Conservation (phyloP, 129 eudicot genomes). For the Helichrysum umbraculigerum region DNA sequence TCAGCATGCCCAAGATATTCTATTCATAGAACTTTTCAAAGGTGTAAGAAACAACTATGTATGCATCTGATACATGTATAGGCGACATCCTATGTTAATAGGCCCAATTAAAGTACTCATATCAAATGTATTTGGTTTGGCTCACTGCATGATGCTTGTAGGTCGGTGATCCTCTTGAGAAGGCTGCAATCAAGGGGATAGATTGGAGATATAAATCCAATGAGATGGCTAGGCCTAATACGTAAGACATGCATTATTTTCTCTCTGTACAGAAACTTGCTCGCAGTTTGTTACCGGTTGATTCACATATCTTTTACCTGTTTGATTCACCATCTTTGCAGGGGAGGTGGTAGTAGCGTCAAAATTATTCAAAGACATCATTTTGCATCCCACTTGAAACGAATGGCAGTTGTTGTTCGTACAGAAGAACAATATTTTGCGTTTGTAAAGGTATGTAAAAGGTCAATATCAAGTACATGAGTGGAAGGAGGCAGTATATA, state of each 20-base stretch:
- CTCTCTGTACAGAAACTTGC: neutral
- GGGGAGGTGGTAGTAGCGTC: constrained; percentile 74
- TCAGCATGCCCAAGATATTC: too few relatives aligned
- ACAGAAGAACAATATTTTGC: constrained; percentile 76
- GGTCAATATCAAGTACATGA: neutral
- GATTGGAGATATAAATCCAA: constrained; percentile 93
- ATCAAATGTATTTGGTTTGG: neutral
- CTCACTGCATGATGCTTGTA: constrained; percentile 32
- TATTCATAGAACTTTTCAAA: too few relatives aligned
- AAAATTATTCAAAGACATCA: constrained; percentile 95
- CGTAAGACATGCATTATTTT: constrained; percentile 43
- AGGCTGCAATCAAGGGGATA: constrained; percentile 96
- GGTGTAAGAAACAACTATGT: too few relatives aligned
- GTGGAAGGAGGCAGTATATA: neutral
- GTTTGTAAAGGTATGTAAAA: constrained; percentile 75
- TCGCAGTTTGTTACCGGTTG: neutral
- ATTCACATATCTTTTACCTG: too few relatives aligned
- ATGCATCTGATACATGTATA: too few relatives aligned
- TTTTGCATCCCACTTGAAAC: constrained; percentile 91
- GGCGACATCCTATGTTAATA: neutral
- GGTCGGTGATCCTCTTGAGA: constrained; percentile 99
- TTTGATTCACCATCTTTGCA: constrained; percentile 27
- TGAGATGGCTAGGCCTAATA: constrained; percentile 94
- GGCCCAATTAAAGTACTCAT: neutral
- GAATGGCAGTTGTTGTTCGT: constrained; percentile 96